Evolutionary conservation across 495 filamentous ascomycete genomes (phyloP).

Genomic region (Choiromyces venosus): DNA sequence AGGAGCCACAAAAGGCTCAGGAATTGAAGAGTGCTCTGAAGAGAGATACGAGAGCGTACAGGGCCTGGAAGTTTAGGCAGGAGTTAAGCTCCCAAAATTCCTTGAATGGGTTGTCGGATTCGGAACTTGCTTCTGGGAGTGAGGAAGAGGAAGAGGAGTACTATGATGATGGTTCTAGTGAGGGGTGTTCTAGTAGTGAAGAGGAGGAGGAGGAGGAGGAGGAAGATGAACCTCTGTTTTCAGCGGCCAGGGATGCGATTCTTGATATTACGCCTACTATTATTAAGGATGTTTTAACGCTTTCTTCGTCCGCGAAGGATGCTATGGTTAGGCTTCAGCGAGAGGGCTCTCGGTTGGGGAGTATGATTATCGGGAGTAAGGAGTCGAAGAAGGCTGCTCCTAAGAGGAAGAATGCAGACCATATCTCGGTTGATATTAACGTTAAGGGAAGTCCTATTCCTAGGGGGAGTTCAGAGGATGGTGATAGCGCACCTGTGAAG

Average conservation of each 20-base stretch:
- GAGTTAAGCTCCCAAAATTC: not conserved
- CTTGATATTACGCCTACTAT: not conserved
- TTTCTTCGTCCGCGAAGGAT: not conserved
- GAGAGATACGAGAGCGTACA: not conserved
- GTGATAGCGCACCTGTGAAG: not conserved
- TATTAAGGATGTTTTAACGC: not conserved
- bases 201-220: conserved; percentile 6
- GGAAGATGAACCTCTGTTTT: not conserved
- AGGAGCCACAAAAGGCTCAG: not conserved
- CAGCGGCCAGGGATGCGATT: not conserved
- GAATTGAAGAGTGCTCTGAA: not conserved
- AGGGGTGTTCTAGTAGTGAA: not conserved
- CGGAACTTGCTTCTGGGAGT: not conserved
- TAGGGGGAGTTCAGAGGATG: not conserved
- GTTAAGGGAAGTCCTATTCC: not conserved
- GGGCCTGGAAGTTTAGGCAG: not conserved
- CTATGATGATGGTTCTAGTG: not conserved
- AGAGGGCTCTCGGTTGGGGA: not conserved
- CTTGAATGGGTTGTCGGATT: not conserved
- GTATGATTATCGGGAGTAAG: not conserved
- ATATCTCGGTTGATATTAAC: not conserved
- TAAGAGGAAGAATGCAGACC: not conserved
- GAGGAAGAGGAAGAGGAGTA: conserved; percentile 5
- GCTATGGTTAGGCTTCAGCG: not conserved
- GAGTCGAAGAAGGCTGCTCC: not conserved